Evolutionary conservation across 306 rosid genomes (phyloP), one percentile per base, ranked within the genome.

Genomic region (Gynostemma pentaphyllum): DNA sequence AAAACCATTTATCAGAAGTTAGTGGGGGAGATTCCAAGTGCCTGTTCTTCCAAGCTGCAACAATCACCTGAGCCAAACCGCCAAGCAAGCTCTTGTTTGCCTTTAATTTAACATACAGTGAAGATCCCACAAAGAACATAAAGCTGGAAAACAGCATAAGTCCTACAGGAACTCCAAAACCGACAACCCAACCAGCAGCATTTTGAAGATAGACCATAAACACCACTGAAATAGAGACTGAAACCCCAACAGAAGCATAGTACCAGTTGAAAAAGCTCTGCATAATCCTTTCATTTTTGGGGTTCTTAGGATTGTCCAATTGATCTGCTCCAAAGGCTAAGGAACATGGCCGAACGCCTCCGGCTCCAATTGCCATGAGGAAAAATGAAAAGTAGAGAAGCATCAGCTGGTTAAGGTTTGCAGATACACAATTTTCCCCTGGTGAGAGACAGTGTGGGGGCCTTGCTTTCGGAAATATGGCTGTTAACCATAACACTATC

Each of bases 261-360:
- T 87, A 91, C 97, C 97, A 87, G 66, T 76, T 82, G 75, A 91
- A 87, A 75, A 91, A 85, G 68, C 80, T 85, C 56, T 64, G 82
- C 74, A 85, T 13, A 44, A 40, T 39, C 34, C 73, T 70, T 41
- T 72, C 83, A 12, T 79, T 87, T 4, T 76, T 29, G 1, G 69
- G 83, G 64, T 74, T 76, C 36, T 82, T 75, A 0, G 85, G 81
- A 28, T 78, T 70, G 78, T 70, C 34, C 1, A 85, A 29, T 74
- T 83, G 89, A 51, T 91, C 86, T n/a, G 92, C 92, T 4, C 83
- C 87, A 47, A 87, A 87, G 34, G 95, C 92, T 29, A 85, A 39
- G 26, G 95, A 80, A 36, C 97, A 83, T 23, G 96, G 87, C 70
- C 80, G 81, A 53, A 91, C 77, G 28, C 96, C 97, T 10, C 89